Base-by-base conservation (phyloP, 2,329 filamentous ascomycete genomes). In the Neonectria neomacrospora region DNA sequence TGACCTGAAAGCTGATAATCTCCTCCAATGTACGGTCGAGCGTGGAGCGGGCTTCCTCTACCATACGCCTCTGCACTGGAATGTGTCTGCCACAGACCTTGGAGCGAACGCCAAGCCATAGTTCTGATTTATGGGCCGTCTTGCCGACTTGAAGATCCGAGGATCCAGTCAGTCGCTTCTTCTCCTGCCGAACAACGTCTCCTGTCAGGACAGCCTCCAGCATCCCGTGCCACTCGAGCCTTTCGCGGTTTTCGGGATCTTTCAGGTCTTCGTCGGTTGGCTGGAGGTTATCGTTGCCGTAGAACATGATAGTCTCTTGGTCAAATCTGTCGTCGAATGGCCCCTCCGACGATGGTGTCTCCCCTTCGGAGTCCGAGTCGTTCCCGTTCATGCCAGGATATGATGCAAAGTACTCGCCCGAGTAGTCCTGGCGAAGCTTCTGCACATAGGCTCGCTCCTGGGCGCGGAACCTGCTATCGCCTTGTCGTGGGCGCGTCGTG, bases 191-290 rank as follows among this genome's bases (percentile, higher is more conserved):
- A 61, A 99, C 95, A 9, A 99, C 96, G 77, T 99, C 96, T 68
- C 96, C 96, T 1, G 94, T 97, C 69, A 99, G 82, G 4, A 99
- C 96, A 14, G 95, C 96, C 63, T 95, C 93, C 60, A 99, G 82
- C 96, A 99, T 99, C 3, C 93, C 93, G 79, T 99, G 94, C 96
- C 96, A 99, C 79, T 99, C 96, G 23, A 99, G 83, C 47, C 95
- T 86, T 78, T 98, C 96, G 65, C 94, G 87, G 74, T 94, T 97
- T 67, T 90, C 89, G 1, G 94, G 92, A 71, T 97, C 92, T 77
- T 92, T 91, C 55, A 98, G 80, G 77, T 99, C 96, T 73, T 98
- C 96, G 23, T 93, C 85, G 3, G 93, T 96, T 1, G 94, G 94
- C 72, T 96, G 92, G 68, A 93, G 87, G 69, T 96, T 91, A 73